Base-by-base conservation (phyloP, 2,329 filamentous ascomycete species). In the Aschersonia sp. region DNA sequence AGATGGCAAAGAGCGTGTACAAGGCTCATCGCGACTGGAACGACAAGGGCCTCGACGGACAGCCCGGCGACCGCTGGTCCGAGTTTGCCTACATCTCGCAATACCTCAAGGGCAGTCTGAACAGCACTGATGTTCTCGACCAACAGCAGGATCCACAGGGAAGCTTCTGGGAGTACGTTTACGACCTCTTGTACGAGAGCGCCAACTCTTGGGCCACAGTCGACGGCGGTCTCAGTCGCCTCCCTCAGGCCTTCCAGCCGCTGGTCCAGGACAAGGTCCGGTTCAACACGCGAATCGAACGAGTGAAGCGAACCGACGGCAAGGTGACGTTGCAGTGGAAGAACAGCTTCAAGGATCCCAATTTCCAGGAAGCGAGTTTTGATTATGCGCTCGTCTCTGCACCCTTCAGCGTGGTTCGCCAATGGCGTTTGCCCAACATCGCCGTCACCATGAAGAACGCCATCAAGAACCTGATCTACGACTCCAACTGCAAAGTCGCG, bases 301-400 rank as follows among this genome's bases (percentile, higher is more conserved):
- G 74, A 1, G 64, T 84, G 32, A 55, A 67, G 14, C 81, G 71
- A 59, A 65, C 77, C 48, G 64, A 70, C 2, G 62, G 63, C 0
- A 76, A 75, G 48, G 69, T 85, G 5, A 72, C 71, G 1, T 66
- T 86, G 2, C 67, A 74, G 29, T 83, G 76, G 72, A 71, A 74
- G 49, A 51, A 66, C 49, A 62, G 67, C 41, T 66, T 62, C 53
- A 69, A 57, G 44, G 61, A 63, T 37, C 48, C 53, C 22, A 54
- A 55, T 51, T 63, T 70, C 57, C 50, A 75, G 45, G 71, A 64
- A 43, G 66, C 71, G 30, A 68, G 71, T 2, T 82, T 77, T 55
- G 81, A 86, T 62, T 84, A 84, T 58, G 74, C 77, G 31, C 66
- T 85, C n/a, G 69, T 85, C 6, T 69, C 79, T 0, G 72, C 74